These are phyloP conservation scores for Cubamyces lactineus DNA, from an alignment of 768 basidiomycete species.

Conservation along the genomic window DNA sequence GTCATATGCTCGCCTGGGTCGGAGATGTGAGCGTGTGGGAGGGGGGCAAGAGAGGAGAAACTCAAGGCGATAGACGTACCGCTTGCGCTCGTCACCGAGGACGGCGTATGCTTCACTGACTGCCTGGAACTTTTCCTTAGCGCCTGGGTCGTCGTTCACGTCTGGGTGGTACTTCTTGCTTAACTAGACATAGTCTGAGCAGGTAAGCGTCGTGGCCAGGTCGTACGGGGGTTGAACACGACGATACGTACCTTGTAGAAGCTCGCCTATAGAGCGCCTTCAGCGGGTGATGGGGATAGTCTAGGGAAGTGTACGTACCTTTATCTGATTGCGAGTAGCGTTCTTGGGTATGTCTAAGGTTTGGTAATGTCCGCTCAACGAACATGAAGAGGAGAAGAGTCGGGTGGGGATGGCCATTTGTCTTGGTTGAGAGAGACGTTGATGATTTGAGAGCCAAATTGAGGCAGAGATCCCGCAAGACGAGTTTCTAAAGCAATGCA, in stretches of 20 bases:
- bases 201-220: slow-evolving; percentile 8
- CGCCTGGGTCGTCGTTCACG: slow-evolving; percentile 40
- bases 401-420: neutral
- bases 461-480: neutral
- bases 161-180: slow-evolving; percentile 55
- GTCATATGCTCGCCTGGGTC: slow-evolving; percentile 40
- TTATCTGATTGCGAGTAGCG: slow-evolving; percentile 41
- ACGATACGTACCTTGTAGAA: slow-evolving; percentile 40
- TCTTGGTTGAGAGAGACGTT: neutral
- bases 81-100: slow-evolving; percentile 48
- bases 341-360: slow-evolving; percentile 39
- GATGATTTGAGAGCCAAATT: neutral
- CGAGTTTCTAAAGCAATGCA: neutral
- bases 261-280: slow-evolving; percentile 32
- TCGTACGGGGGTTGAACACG: neutral
- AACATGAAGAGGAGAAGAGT: slow-evolving; percentile 8
- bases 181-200: slow-evolving; percentile 36
- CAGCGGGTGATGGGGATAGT: neutral
- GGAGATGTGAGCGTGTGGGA: neutral
- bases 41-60: too few species aligned
- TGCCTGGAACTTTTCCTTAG: slow-evolving; percentile 46
- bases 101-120: slow-evolving; percentile 53
- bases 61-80: slow-evolving; percentile 33
- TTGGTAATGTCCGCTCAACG: slow-evolving; percentile 36
- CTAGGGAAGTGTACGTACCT: slow-evolving; percentile 29